Percentiles rank a stretch among this genome's conserved stretches.
Conservation (phyloP, 2,329 filamentous ascomycete genomes). For the Claviceps capensis region DNA sequence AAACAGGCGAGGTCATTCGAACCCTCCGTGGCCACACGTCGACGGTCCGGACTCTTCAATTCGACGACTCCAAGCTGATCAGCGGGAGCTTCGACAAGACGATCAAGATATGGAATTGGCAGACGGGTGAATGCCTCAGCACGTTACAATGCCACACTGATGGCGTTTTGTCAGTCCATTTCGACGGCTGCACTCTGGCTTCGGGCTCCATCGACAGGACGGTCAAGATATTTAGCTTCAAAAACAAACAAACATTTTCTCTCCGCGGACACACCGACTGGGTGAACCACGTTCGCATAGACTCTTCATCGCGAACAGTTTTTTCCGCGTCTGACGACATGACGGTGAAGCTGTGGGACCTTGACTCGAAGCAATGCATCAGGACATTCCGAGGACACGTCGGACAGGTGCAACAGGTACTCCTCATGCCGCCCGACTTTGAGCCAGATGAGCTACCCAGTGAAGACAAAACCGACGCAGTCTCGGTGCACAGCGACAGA, state of each 20-base stretch:
- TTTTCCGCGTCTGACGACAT: conserved; percentile 92
- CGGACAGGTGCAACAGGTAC: conserved; percentile 85
- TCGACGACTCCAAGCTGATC: conserved; percentile 83
- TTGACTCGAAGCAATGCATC: conserved; percentile 72
- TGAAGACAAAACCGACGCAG: conserved; percentile 38
- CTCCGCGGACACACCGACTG: conserved; percentile 81
- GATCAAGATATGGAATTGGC: conserved; percentile 93
- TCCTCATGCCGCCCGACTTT: conserved; percentile 74
- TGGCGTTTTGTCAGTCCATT: conserved; percentile 79
- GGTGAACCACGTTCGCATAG: conserved; percentile 91
- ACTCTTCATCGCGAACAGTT: conserved; percentile 67
- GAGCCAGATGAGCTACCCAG: conserved; percentile 59
- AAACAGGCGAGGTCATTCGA: conserved; percentile 74
- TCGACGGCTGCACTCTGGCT: conserved; percentile 70
- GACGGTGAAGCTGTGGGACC: conserved; percentile 82
- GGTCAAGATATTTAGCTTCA: conserved; percentile 86
- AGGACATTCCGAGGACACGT: conserved; percentile 75
- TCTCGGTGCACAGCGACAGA: conserved; percentile 34
- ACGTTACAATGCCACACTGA: conserved; percentile 67
- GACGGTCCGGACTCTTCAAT: conserved; percentile 80
- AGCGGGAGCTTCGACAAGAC: conserved; percentile 80
- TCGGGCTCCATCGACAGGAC: conserved; percentile 83
- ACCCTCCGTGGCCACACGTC: conserved; percentile 71
- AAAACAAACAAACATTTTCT: conserved; percentile 65
- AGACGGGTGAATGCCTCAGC: conserved; percentile 73